Evolutionary conservation across 208 protist genomes (phyloP).

Genomic region (Novymonas esmeraldas): DNA sequence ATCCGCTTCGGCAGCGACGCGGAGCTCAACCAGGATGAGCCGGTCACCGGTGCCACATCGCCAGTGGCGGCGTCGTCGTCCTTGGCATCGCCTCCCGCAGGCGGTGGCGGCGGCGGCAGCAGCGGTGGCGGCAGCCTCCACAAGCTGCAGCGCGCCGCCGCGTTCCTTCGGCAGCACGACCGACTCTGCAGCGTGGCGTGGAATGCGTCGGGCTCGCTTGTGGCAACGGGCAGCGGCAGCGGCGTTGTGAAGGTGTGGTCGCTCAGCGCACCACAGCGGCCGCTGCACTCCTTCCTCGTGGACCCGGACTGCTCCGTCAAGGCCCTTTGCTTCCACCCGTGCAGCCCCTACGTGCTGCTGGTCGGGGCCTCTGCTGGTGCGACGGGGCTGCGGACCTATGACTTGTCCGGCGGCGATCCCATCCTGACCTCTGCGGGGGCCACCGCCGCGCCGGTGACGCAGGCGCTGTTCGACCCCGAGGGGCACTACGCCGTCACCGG

Average conservation of each 20-base stretch:
- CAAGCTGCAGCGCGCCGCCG: slow-evolving; percentile 33
- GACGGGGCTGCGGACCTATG: slow-evolving; percentile 53
- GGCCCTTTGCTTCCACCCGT: slow-evolving; percentile 73
- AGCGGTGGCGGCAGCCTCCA: slow-evolving; percentile 1
- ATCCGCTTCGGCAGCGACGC: slow-evolving; percentile 29
- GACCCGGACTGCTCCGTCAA: slow-evolving; percentile 49
- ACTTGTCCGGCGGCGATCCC: slow-evolving; percentile 49
- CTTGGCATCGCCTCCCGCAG: too few species aligned
- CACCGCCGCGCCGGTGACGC: slow-evolving; percentile 57
- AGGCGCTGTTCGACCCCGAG: slow-evolving; percentile 77
- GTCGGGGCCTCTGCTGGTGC: slow-evolving; percentile 51
- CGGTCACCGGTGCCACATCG: neutral
- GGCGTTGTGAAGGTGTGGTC: slow-evolving; percentile 75
- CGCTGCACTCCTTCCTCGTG: slow-evolving; percentile 42
- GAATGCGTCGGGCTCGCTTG: slow-evolving; percentile 65
- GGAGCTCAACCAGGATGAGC: slow-evolving; percentile 7
- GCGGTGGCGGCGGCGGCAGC: too few species aligned
- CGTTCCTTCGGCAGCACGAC: slow-evolving; percentile 38
- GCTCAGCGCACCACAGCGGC: slow-evolving; percentile 38
- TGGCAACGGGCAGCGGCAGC: slow-evolving; percentile 60
- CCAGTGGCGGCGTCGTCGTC: slow-evolving; percentile 6
- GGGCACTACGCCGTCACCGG: slow-evolving; percentile 66
- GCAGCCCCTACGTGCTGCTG: slow-evolving; percentile 63
- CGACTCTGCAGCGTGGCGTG: slow-evolving; percentile 70
- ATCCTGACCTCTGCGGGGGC: slow-evolving; percentile 31